These are phyloP conservation scores for Fusarium globosum DNA, from an alignment of 2,329 filamentous ascomycete species.

Conservation along the genomic window DNA sequence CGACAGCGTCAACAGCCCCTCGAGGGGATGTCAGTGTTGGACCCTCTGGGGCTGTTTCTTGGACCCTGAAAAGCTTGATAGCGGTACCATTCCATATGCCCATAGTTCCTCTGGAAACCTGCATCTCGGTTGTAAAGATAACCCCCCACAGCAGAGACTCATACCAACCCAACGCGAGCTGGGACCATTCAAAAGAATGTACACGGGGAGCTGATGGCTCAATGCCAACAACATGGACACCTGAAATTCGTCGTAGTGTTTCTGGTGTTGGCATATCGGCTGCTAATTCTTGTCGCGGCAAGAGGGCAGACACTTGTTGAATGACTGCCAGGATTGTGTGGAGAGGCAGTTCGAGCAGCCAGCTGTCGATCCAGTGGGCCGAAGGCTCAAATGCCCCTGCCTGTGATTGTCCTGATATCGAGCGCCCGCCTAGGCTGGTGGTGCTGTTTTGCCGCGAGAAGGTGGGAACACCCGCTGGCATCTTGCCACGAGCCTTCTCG, in stretches of 20 bases:
- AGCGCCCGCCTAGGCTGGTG: constrained; percentile 78
- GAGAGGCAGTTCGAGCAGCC: constrained; percentile 90
- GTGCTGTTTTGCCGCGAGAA: constrained; percentile 94
- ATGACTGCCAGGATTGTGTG: constrained; percentile 87
- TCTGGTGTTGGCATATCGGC: constrained; percentile 58
- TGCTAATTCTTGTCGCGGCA: constrained; percentile 63
- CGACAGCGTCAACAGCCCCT: constrained; percentile 92
- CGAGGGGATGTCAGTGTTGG: constrained; percentile 86
- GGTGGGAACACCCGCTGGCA: constrained; percentile 82
- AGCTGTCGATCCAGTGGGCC: constrained; percentile 87
- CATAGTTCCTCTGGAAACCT: constrained; percentile 84
- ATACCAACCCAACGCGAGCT: constrained; percentile 92
- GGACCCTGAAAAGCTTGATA: constrained; percentile 89
- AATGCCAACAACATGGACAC: constrained; percentile 74
- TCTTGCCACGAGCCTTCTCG: constrained; percentile 95
- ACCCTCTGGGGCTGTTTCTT: constrained; percentile 82
- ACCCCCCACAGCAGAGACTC: constrained; percentile 94
- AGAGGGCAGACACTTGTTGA: constrained; percentile 68
- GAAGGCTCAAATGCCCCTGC: constrained; percentile 80
- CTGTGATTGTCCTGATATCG: constrained; percentile 66
- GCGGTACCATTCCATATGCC: constrained; percentile 94
- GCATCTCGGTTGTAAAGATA: constrained; percentile 90
- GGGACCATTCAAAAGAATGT: constrained; percentile 95
- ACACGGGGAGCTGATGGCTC: constrained; percentile 80
- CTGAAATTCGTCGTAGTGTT: constrained; percentile 65